Conservation (phyloP, 139 green algal species). For the Chloropicon primus region DNA sequence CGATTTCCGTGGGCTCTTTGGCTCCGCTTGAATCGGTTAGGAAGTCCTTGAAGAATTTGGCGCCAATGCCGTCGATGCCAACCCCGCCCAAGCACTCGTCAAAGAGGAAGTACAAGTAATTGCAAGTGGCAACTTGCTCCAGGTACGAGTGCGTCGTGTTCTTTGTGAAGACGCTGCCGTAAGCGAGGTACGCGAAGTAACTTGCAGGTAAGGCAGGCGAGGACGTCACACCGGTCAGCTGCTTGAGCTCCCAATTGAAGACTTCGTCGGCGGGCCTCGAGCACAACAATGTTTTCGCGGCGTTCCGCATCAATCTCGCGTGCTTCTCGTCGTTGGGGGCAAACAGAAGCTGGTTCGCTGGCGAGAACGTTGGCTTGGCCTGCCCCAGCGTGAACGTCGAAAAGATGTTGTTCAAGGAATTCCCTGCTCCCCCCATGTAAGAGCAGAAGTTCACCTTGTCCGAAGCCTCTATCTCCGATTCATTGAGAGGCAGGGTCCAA, state of each 20-base stretch:
- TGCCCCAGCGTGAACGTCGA: not conserved
- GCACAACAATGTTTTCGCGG: not conserved
- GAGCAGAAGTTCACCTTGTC: not conserved
- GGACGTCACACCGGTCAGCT: not conserved
- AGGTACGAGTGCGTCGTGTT: not conserved
- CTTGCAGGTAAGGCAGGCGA: not conserved
- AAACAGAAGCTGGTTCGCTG: not conserved
- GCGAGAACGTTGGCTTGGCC: not conserved
- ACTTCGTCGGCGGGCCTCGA: not conserved
- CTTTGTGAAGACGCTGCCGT: not conserved
- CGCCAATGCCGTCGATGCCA: no score
- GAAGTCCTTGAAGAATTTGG: not conserved
- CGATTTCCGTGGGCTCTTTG: not conserved
- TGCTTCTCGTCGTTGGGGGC: not conserved
- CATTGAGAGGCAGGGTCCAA: not conserved
- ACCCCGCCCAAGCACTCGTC: not conserved
- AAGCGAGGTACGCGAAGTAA: not conserved
- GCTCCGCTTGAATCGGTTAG: not conserved
- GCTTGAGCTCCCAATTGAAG: not conserved
- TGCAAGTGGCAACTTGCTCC: not conserved
- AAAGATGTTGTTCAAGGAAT: not conserved
- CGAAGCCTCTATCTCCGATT: no score
- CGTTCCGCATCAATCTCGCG: not conserved
- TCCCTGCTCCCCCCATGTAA: not conserved
- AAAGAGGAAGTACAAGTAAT: not conserved